Conservation (phyloP, 2,329 filamentous ascomycete species). For the Fusarium staphyleae region DNA sequence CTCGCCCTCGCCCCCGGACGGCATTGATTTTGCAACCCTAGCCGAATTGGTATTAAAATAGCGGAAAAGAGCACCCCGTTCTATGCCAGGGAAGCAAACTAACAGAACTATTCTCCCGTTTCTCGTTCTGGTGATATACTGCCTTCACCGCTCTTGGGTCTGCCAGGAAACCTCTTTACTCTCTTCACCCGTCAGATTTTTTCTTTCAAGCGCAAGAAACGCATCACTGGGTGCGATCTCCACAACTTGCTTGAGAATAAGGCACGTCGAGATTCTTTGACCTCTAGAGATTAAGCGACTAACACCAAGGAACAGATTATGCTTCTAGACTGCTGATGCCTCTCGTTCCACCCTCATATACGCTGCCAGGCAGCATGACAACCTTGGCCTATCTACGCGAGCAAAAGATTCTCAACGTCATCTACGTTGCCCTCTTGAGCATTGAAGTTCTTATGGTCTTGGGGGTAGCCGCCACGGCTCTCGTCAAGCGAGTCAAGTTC, state of each 20-base stretch:
- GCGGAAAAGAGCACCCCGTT: conserved; percentile 24
- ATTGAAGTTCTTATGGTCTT: conserved; percentile 55
- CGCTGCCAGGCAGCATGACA: conserved; percentile 31
- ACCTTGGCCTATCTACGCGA: conserved; percentile 38
- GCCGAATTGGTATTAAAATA: conserved; percentile 24
- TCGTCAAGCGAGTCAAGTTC: conserved; percentile 40
- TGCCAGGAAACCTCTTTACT: neutral
- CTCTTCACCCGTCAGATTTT: conserved; percentile 6
- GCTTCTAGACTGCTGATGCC: conserved; percentile 19
- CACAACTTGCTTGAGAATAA: neutral
- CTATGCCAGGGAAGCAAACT: conserved; percentile 32
- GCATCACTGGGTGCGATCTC: neutral
- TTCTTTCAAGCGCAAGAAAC: neutral
- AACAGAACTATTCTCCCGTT: conserved; percentile 25
- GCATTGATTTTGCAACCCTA: conserved; percentile 37
- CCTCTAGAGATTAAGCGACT: neutral
- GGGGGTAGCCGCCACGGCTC: conserved; percentile 46
- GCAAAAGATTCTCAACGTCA: conserved; percentile 51
- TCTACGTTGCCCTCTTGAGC: conserved; percentile 57
- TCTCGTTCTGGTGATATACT: conserved; percentile 6
- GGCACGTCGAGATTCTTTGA: conserved; percentile 3
- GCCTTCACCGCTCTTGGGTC: conserved; percentile 26
- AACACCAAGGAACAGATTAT: conserved; percentile 13
- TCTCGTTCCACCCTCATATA: conserved; percentile 31
- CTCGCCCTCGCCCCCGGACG: conserved; percentile 28